Evolutionary conservation across 2,329 filamentous ascomycete species (phyloP), one percentile per base, ranked within the genome.

Genomic region (Fusarium sp.): DNA sequence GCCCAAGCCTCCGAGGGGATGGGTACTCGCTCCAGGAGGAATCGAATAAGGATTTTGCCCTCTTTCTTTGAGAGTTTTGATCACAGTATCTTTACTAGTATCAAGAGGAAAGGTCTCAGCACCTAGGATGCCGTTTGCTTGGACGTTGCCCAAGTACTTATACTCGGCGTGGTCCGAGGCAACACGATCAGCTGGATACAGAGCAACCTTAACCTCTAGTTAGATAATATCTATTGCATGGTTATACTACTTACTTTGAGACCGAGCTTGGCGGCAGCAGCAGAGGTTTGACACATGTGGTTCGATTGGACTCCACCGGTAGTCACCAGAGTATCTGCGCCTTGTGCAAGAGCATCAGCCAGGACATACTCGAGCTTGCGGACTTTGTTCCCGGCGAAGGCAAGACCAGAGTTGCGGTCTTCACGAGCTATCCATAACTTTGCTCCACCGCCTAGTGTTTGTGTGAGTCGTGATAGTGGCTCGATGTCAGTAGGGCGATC

Each of bases 231-330:
- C 13, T 32, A 2, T 2, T 5, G 10, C 2, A 8, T 1, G 1
- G n/a, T 13, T 4, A 2, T 3, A 6, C 3, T 3, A 33, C 35
- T 7, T 13, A 67, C 65, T 22, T 65, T 27, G 0, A 67, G 65
- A 3, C 65, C 65, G 25, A 67, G 59, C 25, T 59, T 49, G 32
- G 59, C 48, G 7, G 64, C 64, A 23, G 65, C 65, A 14, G 65
- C 65, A 33, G 65, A 54, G 11, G 65, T 68, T 30, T 67, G 65
- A 8, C 64, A 68, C 65, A 67, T 67, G 7, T 67, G 65, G 13
- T 67, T 67, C 5, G 64, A 68, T 8, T 67, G 65, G 3, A 67
- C 32, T 4, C 64, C 64, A 1, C 65, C 64, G 4, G 65, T 67
- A 0, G 65, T 67, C 10, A 67, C 65, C 8, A 67, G 23, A 3